Evolutionary conservation across 2,329 filamentous ascomycete genomes (phyloP).

Genomic region (Fusarium heterosporum): DNA sequence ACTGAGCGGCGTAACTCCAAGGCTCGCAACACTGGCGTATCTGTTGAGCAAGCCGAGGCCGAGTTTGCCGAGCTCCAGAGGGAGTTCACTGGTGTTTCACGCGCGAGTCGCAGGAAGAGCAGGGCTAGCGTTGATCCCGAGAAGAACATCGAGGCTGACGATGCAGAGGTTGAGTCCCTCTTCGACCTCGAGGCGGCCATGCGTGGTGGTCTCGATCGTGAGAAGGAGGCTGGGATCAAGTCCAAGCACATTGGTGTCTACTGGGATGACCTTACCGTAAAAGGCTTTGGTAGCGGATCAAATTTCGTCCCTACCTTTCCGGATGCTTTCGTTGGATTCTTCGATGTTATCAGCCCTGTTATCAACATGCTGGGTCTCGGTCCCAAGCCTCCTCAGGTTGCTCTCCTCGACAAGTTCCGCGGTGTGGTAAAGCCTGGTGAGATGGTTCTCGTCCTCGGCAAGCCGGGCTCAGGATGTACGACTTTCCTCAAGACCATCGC

Average conservation of each 20-base stretch:
- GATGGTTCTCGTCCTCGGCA: slow-evolving; percentile 86
- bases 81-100: slow-evolving; percentile 69
- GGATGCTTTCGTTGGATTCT: slow-evolving; percentile 79
- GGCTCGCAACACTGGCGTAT: slow-evolving; percentile 61
- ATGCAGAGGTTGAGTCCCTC: slow-evolving; percentile 58
- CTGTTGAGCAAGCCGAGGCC: slow-evolving; percentile 74
- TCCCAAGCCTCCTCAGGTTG: slow-evolving; percentile 76
- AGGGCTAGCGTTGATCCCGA: slow-evolving; percentile 64
- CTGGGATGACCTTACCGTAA: slow-evolving; percentile 82
- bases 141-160: slow-evolving; percentile 59
- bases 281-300: slow-evolving; percentile 77
- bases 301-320: slow-evolving; percentile 82
- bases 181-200: slow-evolving; percentile 84
- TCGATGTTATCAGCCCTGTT: slow-evolving; percentile 77
- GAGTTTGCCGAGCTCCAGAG: slow-evolving; percentile 77
- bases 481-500: slow-evolving; percentile 76
- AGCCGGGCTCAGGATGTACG: slow-evolving; percentile 78
- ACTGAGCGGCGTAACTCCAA: slow-evolving; percentile 31
- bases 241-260: slow-evolving; percentile 83
- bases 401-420: slow-evolving; percentile 78
- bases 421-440: slow-evolving; percentile 82
- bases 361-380: slow-evolving; percentile 72
- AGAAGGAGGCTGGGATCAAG: slow-evolving; percentile 81
- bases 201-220: slow-evolving; percentile 76
- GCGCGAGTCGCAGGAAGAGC: slow-evolving; percentile 56